Evolutionary conservation across 495 filamentous ascomycete genomes (phyloP), one percentile per base, ranked within the genome.

Genomic region (Neurospora sublineolata): DNA sequence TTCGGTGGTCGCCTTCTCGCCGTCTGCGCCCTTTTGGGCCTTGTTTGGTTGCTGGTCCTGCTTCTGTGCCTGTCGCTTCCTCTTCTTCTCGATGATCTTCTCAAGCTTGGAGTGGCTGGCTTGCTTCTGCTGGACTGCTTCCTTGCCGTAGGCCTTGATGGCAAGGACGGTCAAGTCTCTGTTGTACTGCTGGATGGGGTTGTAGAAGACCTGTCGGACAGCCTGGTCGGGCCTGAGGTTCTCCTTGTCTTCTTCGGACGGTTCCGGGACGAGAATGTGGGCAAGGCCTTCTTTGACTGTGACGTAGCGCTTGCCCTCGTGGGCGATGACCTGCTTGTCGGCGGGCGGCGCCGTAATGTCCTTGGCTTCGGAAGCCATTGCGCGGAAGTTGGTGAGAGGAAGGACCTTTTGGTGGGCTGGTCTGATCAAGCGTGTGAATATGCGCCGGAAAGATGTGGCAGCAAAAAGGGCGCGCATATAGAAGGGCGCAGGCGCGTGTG

Each of bases 161-260:
- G 94, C 92, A 27, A 98, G 86, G 38, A 97, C 91, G 76, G 92
- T 97, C 75, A 99, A 82, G 81, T 99, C 95, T 11, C 95, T 89
- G 82, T 99, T 99, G 84, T 97, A 99, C 80, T 98, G 96, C 78
- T 98, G 96, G 52, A 99, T 97, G 0, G 95, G 94, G 74, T 99
- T 99, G 83, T 99, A 99, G 79, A 99, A 99, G 36, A 99, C 96
- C 37, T 89, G 87, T 78, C 97, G 93, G 42, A 83, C 82, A 41
- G 81, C 80, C 69, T 83, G 78, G 52, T 79, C 75, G n/a, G 78
- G 76, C 38, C 75, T 77, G 11, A 69, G 44, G 36, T 72, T 71
- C 12, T 69, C 71, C 37, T 76, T 75, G 58, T 79, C 75, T 20
- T 78, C 78, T 20, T 75, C 73, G 10, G 78, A 75, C 37, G 76